Percentiles rank a stretch among this genome's conserved stretches.
phyloP scores from a whole-genome alignment of 2,329 filamentous ascomycete species.

The Aspergillus aculeatus region DNA sequence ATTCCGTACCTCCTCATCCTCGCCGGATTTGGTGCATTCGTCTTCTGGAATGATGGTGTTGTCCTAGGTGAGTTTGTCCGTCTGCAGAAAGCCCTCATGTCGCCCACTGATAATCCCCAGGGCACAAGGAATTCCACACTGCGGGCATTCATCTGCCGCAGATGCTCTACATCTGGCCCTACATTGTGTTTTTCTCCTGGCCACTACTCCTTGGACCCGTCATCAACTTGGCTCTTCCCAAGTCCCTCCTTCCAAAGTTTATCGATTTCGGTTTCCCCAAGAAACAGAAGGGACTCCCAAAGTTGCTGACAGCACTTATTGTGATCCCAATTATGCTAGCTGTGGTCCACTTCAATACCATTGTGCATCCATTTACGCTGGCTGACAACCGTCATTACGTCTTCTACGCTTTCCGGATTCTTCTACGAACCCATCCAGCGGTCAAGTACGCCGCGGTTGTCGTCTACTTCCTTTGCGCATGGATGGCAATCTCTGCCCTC shows the following conservation, averaged over 20 bases:
- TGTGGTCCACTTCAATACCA: slow-evolving; percentile 77
- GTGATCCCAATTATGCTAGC: slow-evolving; percentile 45
- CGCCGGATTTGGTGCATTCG: slow-evolving; percentile 68
- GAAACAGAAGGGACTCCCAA: slow-evolving; percentile 39
- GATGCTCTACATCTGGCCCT: slow-evolving; percentile 93
- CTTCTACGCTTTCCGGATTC: slow-evolving; percentile 90
- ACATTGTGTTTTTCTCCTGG: slow-evolving; percentile 84
- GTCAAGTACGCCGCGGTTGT: slow-evolving; percentile 67
- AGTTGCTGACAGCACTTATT: slow-evolving; percentile 34
- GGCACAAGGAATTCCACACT: slow-evolving; percentile 91
- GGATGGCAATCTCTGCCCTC: slow-evolving; percentile 65
- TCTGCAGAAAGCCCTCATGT: background rate
- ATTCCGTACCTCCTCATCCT: slow-evolving; percentile 63
- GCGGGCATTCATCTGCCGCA: slow-evolving; percentile 86
- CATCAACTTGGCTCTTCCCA: slow-evolving; percentile 38
- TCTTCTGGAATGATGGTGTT: slow-evolving; percentile 84
- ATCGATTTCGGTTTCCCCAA: slow-evolving; percentile 35
- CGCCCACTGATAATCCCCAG: slow-evolving; percentile 43
- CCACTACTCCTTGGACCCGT: slow-evolving; percentile 67
- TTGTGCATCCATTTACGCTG: slow-evolving; percentile 91
- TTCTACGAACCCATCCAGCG: slow-evolving; percentile 64
- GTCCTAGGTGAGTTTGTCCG: slow-evolving; percentile 67
- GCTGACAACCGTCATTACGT: slow-evolving; percentile 97
- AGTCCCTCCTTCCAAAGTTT: slow-evolving; percentile 32
- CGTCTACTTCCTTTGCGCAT: slow-evolving; percentile 69